Base-by-base conservation (phyloP, 768 basidiomycete species). In the Amanita muscaria region DNA sequence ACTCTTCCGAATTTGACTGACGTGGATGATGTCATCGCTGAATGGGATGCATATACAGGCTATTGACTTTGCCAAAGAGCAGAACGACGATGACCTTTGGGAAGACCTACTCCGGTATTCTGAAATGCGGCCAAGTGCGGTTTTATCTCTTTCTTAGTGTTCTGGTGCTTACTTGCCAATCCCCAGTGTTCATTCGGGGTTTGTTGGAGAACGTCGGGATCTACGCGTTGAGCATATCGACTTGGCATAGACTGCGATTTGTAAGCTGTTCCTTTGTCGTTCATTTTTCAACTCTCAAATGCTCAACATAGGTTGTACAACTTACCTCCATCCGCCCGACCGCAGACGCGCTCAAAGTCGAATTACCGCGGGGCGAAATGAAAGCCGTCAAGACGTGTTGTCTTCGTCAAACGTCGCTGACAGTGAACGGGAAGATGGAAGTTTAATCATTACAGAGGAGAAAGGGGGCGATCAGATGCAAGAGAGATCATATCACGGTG, bases 21-120 rank as follows among this genome's bases (percentile, higher is more conserved):
- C 19, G 32, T 29, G 27, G 7, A 29, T 29, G 21, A 36, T 12
- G 14, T 31, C 4, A 16, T 36, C 7, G 3, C 21, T 23, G 38
- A 15, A 18, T 14, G n/a, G n/a, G n/a, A 2, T 21, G 12, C 27
- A 12, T 2, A 5, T 44, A 9, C 36, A 91, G 89, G 91, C 94
- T 3, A 98, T 99, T 55, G 94, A 97, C 47, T 99, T 99, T 51
- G 94, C 93, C 2, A 94, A 93, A 56, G 92, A 97, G 59, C 94
- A 97, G 60, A 84, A 82, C 42, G 96, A 98, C 51, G 84, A 92
- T 49, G 96, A 98, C 59, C 76, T 99, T 0, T 99, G 94, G 96
- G 94, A 98, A 55, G 94, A 98, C 58, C 72, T 99, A 7, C 66
- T 99, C 21, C 80, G 74, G 48, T 98, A 98, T 55, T 94, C 93